Conservation (phyloP, 192 early-diverging fungal genomes). For the Coemansia sp. region DNA sequence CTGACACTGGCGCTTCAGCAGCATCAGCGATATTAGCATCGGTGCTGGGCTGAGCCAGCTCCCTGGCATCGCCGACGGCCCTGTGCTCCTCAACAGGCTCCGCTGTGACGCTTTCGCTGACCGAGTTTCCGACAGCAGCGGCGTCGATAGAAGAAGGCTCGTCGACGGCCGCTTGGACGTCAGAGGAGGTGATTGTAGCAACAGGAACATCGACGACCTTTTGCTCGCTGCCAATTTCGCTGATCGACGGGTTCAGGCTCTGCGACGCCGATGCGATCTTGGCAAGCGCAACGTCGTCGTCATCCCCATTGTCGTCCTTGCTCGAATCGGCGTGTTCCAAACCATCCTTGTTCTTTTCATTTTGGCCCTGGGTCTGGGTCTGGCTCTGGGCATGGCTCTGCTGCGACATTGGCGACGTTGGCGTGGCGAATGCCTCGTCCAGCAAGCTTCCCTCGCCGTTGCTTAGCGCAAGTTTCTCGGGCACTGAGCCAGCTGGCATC, state of each 20-base stretch:
- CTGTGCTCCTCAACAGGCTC: slow-evolving; percentile 7
- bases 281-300: slow-evolving; percentile 10
- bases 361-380: background rate
- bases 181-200: slow-evolving; percentile 6
- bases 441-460: background rate
- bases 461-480: background rate
- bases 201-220: slow-evolving; percentile 10
- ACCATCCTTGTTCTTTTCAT: too few relatives aligned
- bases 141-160: background rate
- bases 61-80: too few relatives aligned
- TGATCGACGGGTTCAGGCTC: too few relatives aligned
- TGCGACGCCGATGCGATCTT: background rate
- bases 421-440: slow-evolving; percentile 4
- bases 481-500: background rate
- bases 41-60: background rate
- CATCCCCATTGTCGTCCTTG: too few relatives aligned
- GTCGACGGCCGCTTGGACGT: background rate
- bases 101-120: background rate
- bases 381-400: slow-evolving; percentile 7
- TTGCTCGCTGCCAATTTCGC: background rate
- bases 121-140: background rate
- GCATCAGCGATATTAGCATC: background rate
- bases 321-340: background rate
- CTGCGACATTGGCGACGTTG: background rate
- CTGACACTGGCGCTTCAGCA: too few relatives aligned